A percentile compares a stretch with the other conserved stretches of the same genome.
phyloP scores from a whole-genome alignment of 108 stramenopile genomes.

The Nitzschia inconspicua region DNA sequence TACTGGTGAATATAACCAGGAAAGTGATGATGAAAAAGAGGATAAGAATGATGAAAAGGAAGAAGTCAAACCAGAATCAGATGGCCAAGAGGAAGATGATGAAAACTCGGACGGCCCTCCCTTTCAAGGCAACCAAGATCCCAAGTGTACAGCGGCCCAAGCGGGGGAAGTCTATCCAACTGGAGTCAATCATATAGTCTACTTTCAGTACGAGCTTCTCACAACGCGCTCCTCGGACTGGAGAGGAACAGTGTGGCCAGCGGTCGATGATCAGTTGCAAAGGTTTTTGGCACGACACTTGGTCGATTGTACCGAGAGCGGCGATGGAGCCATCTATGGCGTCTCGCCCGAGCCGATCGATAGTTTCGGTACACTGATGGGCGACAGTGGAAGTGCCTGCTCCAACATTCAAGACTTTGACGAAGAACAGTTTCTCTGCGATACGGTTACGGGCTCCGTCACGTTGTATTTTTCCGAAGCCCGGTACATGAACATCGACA shows the following conservation, averaged over 20 bases:
- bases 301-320: slow-evolving; percentile 9
- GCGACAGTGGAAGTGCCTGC: neutral
- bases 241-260: neutral
- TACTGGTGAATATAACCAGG: no score
- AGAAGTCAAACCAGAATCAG: no score
- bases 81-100: neutral
- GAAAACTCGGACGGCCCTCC: neutral
- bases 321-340: neutral
- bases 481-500: slow-evolving; percentile 2
- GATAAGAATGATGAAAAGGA: neutral
- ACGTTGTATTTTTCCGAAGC: slow-evolving; percentile 2
- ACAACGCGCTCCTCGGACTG: neutral
- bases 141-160: slow-evolving; percentile 11
- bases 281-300: slow-evolving; percentile 4
- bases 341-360: slow-evolving; percentile 4
- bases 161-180: slow-evolving; percentile 16
- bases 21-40: neutral
- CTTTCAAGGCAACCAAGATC: neutral
- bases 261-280: slow-evolving; percentile 14
- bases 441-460: slow-evolving; percentile 3
- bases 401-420: neutral
- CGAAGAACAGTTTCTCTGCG: slow-evolving; percentile 1
- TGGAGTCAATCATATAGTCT: neutral
- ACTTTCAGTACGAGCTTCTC: slow-evolving; percentile 18
- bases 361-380: neutral